These are phyloP conservation scores for Gossypium sturtianum DNA, from an alignment of 345 rosid species.

Conservation along the genomic window DNA sequence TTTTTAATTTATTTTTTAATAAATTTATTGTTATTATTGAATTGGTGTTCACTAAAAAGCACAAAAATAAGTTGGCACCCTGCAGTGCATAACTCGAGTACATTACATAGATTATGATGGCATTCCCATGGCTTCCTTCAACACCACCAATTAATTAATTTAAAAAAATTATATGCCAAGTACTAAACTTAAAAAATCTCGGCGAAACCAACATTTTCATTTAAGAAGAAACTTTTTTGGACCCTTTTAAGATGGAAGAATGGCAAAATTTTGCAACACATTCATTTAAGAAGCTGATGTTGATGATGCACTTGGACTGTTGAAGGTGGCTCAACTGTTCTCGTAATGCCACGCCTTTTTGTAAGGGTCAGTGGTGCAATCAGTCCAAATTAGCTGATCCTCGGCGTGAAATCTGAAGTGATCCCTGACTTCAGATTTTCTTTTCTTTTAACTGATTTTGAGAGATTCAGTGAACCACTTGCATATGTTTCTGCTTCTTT, in stretches of 20 bases:
- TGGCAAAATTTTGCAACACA: background rate
- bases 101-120: background rate
- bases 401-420: background rate
- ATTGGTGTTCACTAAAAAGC: too few species aligned
- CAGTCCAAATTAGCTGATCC: slow-evolving; percentile 6
- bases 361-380: background rate
- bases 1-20: too few species aligned
- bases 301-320: too few species aligned
- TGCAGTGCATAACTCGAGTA: too few species aligned
- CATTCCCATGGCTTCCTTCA: background rate
- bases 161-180: background rate
- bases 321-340: background rate
- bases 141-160: too few species aligned
- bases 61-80: too few species aligned
- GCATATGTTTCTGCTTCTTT: background rate
- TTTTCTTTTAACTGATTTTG: background rate
- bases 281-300: background rate
- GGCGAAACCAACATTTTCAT: background rate
- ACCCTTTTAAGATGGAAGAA: too few species aligned
- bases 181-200: background rate
- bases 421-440: background rate
- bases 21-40: too few species aligned
- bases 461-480: slow-evolving; percentile 13
- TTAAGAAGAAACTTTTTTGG: background rate
- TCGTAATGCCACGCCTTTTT: slow-evolving; percentile 13